A percentile compares a stretch with the other conserved stretches of the same genome.
These are phyloP conservation scores for Candida pseudofarinosa DNA, from an alignment of 805 yeast genomes.

Conservation along the genomic window DNA sequence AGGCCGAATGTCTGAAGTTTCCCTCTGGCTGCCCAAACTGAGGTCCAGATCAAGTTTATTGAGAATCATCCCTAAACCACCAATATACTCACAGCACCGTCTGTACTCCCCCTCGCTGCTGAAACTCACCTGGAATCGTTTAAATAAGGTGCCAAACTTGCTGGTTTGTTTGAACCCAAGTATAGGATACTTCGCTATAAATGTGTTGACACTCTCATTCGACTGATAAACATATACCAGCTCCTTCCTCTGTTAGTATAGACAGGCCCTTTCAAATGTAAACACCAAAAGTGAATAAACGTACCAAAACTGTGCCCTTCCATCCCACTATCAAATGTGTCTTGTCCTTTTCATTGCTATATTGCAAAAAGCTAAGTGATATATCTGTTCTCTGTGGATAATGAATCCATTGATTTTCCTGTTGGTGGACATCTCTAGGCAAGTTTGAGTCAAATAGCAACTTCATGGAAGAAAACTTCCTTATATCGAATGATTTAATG, in stretches of 20 bases:
- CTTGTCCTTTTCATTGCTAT: slow-evolving; percentile 4
- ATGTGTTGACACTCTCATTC: slow-evolving; percentile 9
- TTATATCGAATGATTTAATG: slow-evolving; percentile 4
- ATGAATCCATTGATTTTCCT: slow-evolving; percentile 21
- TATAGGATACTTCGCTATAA: slow-evolving; percentile 21
- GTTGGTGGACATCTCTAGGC: neutral
- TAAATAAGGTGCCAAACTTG: slow-evolving; percentile 14
- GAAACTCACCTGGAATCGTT: slow-evolving; percentile 28
- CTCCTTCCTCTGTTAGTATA: slow-evolving; percentile 13
- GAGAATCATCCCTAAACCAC: neutral
- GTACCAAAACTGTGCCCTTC: slow-evolving; percentile 14
- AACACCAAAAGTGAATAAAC: neutral
- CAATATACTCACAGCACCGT: slow-evolving; percentile 4
- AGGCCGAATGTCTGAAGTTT: too few relatives aligned
- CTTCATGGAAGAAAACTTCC: slow-evolving; percentile 6
- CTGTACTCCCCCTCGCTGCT: slow-evolving; percentile 9
- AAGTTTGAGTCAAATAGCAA: neutral
- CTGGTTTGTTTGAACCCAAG: slow-evolving; percentile 25
- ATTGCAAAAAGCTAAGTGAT: slow-evolving; percentile 12
- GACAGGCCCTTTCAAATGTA: too few relatives aligned
- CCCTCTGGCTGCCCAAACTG: too few relatives aligned
- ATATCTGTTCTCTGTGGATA: slow-evolving; percentile 27
- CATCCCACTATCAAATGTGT: slow-evolving; percentile 11
- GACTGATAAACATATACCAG: slow-evolving; percentile 4
- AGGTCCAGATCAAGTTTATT: neutral